A percentile compares a stretch with the other conserved stretches of the same genome.
Evolutionary conservation across 2,329 filamentous ascomycete species (phyloP).

Genomic region (Phoma sp.): DNA sequence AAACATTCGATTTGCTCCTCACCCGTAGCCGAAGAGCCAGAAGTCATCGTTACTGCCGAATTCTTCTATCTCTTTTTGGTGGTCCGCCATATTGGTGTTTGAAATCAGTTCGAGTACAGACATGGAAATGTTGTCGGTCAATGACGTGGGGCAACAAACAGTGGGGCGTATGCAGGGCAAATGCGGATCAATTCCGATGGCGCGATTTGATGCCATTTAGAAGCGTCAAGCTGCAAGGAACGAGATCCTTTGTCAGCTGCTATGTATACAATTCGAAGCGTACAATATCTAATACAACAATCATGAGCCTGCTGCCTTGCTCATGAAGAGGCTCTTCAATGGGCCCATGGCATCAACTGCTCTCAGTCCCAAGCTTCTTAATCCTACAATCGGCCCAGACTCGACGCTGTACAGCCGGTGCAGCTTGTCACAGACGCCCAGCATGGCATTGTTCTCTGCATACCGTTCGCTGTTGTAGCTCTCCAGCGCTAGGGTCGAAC

Average conservation of each 20-base stretch:
- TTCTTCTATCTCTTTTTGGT: constrained; percentile 39
- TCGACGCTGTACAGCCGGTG: constrained; percentile 90
- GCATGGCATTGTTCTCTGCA: constrained; percentile 76
- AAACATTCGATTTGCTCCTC: constrained; percentile 34
- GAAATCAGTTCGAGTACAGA: background rate
- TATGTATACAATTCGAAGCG: constrained; percentile 21
- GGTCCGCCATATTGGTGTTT: constrained; percentile 31
- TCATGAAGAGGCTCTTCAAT: constrained; percentile 88
- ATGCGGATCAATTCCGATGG: constrained; percentile 20
- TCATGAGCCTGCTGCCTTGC: constrained; percentile 59
- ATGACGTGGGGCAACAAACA: constrained; percentile 25
- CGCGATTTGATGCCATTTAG: constrained; percentile 21
- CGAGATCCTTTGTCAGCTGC: background rate
- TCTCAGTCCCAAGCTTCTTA: constrained; percentile 77
- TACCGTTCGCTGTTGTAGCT: constrained; percentile 83
- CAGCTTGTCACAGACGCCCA: constrained; percentile 85
- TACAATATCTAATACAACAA: constrained; percentile 10
- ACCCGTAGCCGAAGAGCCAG: constrained; percentile 99
- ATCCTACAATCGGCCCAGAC: constrained; percentile 78
- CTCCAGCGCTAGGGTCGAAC: constrained; percentile 78
- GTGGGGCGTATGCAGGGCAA: constrained; percentile 24
- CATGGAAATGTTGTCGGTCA: constrained; percentile 1
- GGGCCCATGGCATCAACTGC: constrained; percentile 77
- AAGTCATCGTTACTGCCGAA: constrained; percentile 68
- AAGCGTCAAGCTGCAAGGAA: background rate